Percentiles rank a stretch among this genome's conserved stretches.
Evolutionary conservation across 2,329 filamentous ascomycete species (phyloP).

Genomic region (Mycosphaerella sp.): DNA sequence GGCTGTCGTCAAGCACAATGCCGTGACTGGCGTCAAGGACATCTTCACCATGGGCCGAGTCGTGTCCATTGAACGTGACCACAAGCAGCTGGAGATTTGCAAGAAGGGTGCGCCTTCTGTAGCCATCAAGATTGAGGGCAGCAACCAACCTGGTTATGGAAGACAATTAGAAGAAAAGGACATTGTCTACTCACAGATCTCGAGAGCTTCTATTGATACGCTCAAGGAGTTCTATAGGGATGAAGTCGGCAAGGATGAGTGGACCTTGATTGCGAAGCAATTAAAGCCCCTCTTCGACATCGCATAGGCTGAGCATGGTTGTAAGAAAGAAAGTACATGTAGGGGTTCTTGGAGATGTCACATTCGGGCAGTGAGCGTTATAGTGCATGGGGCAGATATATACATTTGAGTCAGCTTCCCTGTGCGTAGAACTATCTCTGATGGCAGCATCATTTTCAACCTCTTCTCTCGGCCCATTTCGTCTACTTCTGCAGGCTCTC

Average conservation of each 20-base stretch:
- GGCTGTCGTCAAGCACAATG: conserved; percentile 75
- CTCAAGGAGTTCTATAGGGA: conserved; percentile 92
- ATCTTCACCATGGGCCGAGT: conserved; percentile 83
- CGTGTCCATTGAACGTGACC: conserved; percentile 93
- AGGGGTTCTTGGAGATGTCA: neutral
- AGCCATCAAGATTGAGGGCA: conserved; percentile 92
- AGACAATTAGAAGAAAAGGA: conserved; percentile 92
- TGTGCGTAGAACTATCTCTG: neutral
- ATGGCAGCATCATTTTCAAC: neutral
- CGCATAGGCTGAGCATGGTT: neutral
- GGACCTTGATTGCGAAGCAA: conserved; percentile 81
- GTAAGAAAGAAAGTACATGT: neutral
- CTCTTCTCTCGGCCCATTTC: neutral
- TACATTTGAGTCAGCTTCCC: neutral
- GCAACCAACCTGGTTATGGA: conserved; percentile 88
- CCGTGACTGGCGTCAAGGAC: conserved; percentile 74
- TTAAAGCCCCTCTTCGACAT: conserved; percentile 89
- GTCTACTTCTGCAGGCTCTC: conserved; percentile 42
- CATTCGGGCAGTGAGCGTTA: neutral
- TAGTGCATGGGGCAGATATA: conserved; percentile 1
- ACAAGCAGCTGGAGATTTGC: conserved; percentile 87
- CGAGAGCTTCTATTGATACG: conserved; percentile 81
- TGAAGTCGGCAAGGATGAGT: conserved; percentile 88
- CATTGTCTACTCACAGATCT: conserved; percentile 79
- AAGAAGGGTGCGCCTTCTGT: conserved; percentile 98